These are phyloP conservation scores for Pseudogymnoascus sp. DNA, from an alignment of 2,329 filamentous ascomycete species.

Conservation along the genomic window DNA sequence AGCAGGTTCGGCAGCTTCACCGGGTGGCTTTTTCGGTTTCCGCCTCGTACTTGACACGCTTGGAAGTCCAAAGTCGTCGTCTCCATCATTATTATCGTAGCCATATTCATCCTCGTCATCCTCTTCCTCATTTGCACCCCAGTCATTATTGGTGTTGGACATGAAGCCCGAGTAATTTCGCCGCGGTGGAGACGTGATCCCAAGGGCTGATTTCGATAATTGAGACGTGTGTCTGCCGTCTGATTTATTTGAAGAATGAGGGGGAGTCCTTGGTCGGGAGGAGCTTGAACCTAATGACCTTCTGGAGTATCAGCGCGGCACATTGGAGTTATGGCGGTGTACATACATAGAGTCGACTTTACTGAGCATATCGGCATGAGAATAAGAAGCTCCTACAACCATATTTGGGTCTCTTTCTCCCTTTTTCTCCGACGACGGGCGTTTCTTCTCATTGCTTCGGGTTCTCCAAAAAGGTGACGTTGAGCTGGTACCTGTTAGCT, in stretches of 20 bases:
- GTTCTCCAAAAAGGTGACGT: slow-evolving; percentile 82
- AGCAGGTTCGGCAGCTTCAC: slow-evolving; percentile 14
- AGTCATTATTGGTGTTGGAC: slow-evolving; percentile 74
- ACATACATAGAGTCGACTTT: slow-evolving; percentile 72
- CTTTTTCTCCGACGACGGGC: slow-evolving; percentile 45
- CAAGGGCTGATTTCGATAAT: slow-evolving; percentile 41
- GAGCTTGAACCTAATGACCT: slow-evolving; percentile 54
- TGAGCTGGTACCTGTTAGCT: slow-evolving; percentile 46
- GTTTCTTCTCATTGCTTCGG: slow-evolving; percentile 47
- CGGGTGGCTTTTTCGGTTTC: slow-evolving; percentile 43
- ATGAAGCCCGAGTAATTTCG: slow-evolving; percentile 75
- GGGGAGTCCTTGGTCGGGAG: slow-evolving; percentile 68
- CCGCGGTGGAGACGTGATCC: slow-evolving; percentile 54
- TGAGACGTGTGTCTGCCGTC: slow-evolving; percentile 50
- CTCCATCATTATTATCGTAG: slow-evolving; percentile 73
- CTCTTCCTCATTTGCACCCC: slow-evolving; percentile 65
- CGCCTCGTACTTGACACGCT: slow-evolving; percentile 87
- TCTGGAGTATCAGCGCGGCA: slow-evolving; percentile 11
- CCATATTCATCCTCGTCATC: slow-evolving; percentile 63
- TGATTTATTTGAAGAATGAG: slow-evolving; percentile 49
- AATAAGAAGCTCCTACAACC: slow-evolving; percentile 91
- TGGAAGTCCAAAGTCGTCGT: slow-evolving; percentile 86
- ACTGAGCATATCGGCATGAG: slow-evolving; percentile 79
- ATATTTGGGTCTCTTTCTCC: slow-evolving; percentile 54
- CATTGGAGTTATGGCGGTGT: slow-evolving; percentile 23